phyloP scores from a whole-genome alignment of 2,329 filamentous ascomycete genomes.

The Ceratocystis ficicola region DNA sequence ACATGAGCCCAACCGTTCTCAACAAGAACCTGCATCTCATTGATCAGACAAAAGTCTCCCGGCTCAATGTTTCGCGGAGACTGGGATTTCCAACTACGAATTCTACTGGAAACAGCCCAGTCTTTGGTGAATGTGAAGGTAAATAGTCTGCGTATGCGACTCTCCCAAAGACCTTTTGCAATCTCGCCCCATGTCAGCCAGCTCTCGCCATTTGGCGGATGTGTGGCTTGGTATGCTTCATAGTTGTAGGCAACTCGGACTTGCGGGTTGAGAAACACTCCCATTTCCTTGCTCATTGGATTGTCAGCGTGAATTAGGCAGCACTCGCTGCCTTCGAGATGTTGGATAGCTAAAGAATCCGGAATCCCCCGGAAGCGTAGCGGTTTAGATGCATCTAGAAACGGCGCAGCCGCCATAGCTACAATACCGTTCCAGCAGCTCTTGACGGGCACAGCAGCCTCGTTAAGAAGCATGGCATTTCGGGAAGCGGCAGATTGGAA shows the following conservation, averaged over 20 bases:
- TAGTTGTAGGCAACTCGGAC: constrained; percentile 55
- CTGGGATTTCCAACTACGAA: constrained; percentile 32
- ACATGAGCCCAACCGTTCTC: constrained; percentile 49
- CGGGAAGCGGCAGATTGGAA: constrained; percentile 42
- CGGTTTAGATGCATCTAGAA: constrained; percentile 33
- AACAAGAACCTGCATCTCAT: constrained; percentile 49
- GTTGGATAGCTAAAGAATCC: constrained; percentile 47
- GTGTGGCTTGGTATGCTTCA: constrained; percentile 40
- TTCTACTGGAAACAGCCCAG: constrained; percentile 31
- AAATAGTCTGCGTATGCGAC: constrained; percentile 39
- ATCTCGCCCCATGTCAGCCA: constrained; percentile 41
- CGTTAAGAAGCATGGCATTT: constrained; percentile 39
- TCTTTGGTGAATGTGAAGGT: constrained; percentile 25
- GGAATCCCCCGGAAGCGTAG: constrained; percentile 52
- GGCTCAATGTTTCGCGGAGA: constrained; percentile 32
- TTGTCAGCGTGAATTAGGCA: constrained; percentile 68
- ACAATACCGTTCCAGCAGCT: constrained; percentile 40
- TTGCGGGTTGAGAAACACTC: constrained; percentile 57
- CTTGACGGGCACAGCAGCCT: constrained; percentile 35
- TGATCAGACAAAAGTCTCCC: constrained; percentile 43
- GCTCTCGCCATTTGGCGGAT: constrained; percentile 28
- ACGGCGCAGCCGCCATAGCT: constrained; percentile 43
- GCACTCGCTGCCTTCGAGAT: constrained; percentile 68
- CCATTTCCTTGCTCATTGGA: constrained; percentile 38
- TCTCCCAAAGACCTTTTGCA: constrained; percentile 46